These are phyloP conservation scores for Cadophora sp. DNA, from an alignment of 2,329 filamentous ascomycete species.

Conservation along the genomic window DNA sequence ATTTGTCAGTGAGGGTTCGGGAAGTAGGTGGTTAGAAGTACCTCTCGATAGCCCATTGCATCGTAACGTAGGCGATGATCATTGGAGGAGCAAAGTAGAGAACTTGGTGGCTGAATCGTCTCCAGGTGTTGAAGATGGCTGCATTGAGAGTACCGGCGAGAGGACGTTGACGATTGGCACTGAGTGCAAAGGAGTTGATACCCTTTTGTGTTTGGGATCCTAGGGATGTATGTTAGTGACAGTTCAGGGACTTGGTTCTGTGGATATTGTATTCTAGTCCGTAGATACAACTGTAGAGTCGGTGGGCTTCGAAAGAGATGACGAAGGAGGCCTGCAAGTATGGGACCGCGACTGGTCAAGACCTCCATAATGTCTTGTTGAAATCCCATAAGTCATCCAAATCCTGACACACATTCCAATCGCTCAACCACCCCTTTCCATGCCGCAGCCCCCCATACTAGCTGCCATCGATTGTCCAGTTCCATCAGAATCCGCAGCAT, in stretches of 20 bases:
- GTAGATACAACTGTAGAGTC: neutral
- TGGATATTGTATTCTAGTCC: neutral
- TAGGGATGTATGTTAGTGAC: conserved; percentile 46
- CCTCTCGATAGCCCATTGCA: conserved; percentile 93
- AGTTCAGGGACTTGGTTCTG: neutral
- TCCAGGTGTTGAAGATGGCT: conserved; percentile 95
- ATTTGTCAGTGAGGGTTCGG: conserved; percentile 4
- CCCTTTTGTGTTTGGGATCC: conserved; percentile 68
- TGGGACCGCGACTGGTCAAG: neutral
- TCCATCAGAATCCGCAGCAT: neutral
- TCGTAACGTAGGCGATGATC: conserved; percentile 77
- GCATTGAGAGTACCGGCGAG: conserved; percentile 79
- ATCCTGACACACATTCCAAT: neutral
- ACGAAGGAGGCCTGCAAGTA: neutral
- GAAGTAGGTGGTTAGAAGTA: conserved; percentile 55
- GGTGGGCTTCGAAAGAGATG: neutral
- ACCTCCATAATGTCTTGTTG: neutral
- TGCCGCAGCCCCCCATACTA: no score
- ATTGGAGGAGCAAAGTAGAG: conserved; percentile 88
- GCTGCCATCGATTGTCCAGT: no score
- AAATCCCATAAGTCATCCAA: neutral
- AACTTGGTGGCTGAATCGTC: conserved; percentile 84
- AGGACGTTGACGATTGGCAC: conserved; percentile 87
- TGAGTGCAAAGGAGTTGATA: conserved; percentile 75
- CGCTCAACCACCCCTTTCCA: no score